phyloP scores from a whole-genome alignment of 305 asterid genomes.

The Fraxinus sp. region DNA sequence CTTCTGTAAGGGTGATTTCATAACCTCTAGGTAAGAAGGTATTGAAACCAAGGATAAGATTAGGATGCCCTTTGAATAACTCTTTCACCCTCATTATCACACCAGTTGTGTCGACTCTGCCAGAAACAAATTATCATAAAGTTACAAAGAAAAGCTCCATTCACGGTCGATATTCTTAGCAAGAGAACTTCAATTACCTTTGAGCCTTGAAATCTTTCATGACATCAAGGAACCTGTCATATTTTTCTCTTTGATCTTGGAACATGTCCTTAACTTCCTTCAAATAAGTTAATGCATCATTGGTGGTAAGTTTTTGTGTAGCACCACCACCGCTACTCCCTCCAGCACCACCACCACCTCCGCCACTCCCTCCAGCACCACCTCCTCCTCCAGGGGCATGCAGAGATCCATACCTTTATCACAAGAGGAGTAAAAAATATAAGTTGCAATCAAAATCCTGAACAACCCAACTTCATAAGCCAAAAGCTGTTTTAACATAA shows the following conservation, averaged over 20 bases:
- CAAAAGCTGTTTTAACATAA: background rate
- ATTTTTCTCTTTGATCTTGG: slow-evolving; percentile 68
- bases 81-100: slow-evolving; percentile 82
- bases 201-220: slow-evolving; percentile 96
- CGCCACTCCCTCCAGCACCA: background rate
- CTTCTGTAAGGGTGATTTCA: slow-evolving; percentile 73
- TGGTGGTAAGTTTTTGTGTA: slow-evolving; percentile 67
- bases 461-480: background rate
- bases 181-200: slow-evolving; percentile 42
- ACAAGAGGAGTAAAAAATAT: background rate
- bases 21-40: slow-evolving; percentile 88
- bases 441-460: background rate
- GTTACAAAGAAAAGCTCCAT: background rate
- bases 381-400: slow-evolving; percentile 3
- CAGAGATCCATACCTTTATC: slow-evolving; percentile 13
- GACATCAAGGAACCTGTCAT: slow-evolving; percentile 82
- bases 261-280: slow-evolving; percentile 72
- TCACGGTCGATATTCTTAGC: background rate
- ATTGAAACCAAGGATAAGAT: slow-evolving; percentile 95
- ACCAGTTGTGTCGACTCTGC: background rate
- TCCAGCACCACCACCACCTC: background rate
- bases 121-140: background rate
- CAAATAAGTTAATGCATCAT: slow-evolving; percentile 81
- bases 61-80: slow-evolving; percentile 73
- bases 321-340: slow-evolving; percentile 21